A percentile compares a stretch with the other conserved stretches of the same genome.
Evolutionary conservation across 768 basidiomycete genomes (phyloP).

Genomic region (Rhizopogon vulgaris): DNA sequence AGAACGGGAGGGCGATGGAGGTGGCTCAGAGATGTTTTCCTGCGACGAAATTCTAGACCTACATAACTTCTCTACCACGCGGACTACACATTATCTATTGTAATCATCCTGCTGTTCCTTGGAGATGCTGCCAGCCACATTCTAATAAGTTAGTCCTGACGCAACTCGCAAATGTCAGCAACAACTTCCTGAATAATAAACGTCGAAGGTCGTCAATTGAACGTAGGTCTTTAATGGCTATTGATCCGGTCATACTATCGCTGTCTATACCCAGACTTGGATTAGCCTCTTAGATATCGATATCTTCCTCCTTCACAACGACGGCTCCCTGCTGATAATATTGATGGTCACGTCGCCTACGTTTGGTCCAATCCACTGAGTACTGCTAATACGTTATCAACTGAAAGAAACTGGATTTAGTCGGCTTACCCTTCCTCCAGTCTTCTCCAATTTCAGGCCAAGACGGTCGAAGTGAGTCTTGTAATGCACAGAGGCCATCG

Average conservation of each 20-base stretch:
- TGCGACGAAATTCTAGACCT: not conserved
- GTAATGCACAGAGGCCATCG: conserved; percentile 23
- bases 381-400: conserved; percentile 6
- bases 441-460: conserved; percentile 12
- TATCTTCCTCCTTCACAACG: not conserved
- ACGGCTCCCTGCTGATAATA: not conserved
- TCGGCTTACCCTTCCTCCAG: conserved; percentile 14
- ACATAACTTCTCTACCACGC: not conserved
- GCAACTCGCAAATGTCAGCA: no score
- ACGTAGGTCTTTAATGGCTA: no score
- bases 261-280: not conserved
- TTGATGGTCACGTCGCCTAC: not conserved
- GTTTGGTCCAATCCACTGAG: conserved; percentile 7
- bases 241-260: no score
- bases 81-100: not conserved
- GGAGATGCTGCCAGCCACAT: not conserved
- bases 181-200: no score
- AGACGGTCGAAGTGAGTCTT: conserved; percentile 13
- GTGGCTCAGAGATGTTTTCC: conserved; percentile 19
- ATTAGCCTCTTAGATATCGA: not conserved
- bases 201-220: no score
- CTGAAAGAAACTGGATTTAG: not conserved
- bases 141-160: not conserved
- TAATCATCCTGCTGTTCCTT: not conserved
- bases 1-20: conserved; percentile 19